Percentiles rank a stretch among this genome's conserved stretches.
These are phyloP conservation scores for Mucor velutinosus DNA, from an alignment of 371 early-diverging fungal genomes.

Conservation along the genomic window DNA sequence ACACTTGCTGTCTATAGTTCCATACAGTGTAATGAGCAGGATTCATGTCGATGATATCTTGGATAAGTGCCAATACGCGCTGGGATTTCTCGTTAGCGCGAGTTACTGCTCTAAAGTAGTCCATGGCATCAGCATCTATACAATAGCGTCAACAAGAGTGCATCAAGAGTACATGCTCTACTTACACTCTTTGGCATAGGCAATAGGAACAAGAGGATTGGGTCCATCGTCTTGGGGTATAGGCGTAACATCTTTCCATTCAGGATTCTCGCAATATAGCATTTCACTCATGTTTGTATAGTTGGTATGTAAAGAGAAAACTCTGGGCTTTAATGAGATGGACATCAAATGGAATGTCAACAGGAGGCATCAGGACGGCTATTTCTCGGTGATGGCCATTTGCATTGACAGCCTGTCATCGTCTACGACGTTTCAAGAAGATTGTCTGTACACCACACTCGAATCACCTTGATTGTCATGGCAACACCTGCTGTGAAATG, in stretches of 20 bases:
- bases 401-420: neutral
- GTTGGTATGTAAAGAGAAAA: neutral
- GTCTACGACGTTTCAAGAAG: neutral
- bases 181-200: constrained; percentile 82
- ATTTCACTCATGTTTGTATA: constrained; percentile 1
- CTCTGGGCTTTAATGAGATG: neutral
- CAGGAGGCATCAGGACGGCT: neutral
- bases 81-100: constrained; percentile 69
- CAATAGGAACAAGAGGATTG: constrained; percentile 87
- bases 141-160: neutral
- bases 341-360: neutral
- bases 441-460: no score
- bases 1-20: constrained; percentile 85
- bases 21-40: constrained; percentile 96
- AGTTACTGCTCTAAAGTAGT: constrained; percentile 85
- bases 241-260: constrained; percentile 86
- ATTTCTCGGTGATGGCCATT: neutral
- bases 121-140: constrained; percentile 81
- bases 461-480: no score
- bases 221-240: constrained; percentile 89
- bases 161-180: neutral
- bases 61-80: constrained; percentile 82
- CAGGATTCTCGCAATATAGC: constrained; percentile 38
- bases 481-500: no score
- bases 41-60: constrained; percentile 79